These are phyloP conservation scores for Solanum hybrid DNA, from an alignment of 305 asterid species.

Conservation along the genomic window DNA sequence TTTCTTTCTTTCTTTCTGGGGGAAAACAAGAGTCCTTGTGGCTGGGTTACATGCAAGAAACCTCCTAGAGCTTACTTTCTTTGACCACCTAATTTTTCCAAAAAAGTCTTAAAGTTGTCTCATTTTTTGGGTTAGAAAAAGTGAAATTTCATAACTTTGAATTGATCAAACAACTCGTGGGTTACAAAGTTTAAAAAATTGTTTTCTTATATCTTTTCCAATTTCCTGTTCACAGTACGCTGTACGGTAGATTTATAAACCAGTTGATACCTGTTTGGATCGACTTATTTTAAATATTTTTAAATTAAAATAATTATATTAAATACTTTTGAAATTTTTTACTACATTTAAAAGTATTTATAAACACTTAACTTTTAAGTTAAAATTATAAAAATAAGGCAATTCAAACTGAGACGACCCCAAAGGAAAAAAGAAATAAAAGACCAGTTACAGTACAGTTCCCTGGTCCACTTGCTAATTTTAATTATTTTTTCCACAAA, in stretches of 20 bases:
- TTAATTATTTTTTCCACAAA: not conserved
- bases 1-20: not conserved
- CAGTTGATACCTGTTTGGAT: not conserved
- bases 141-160: conserved; percentile 28
- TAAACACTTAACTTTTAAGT: no score
- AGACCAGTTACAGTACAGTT: not conserved
- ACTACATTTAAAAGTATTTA: no score
- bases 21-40: not conserved
- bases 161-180: conserved; percentile 34
- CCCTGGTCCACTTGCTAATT: not conserved
- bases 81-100: conserved; percentile 26
- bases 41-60: conserved; percentile 29
- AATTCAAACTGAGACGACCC: no score
- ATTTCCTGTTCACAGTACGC: not conserved
- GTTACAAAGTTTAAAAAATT: conserved; percentile 12
- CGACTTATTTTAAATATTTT: no score
- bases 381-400: no score
- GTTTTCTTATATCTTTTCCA: conserved; percentile 23
- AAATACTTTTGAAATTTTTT: no score
- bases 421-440: not conserved
- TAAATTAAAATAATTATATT: no score
- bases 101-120: not conserved
- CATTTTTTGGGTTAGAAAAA: not conserved
- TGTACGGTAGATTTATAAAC: conserved; percentile 15
- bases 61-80: conserved; percentile 36